Percentiles rank a stretch among this genome's conserved stretches.
phyloP scores from a whole-genome alignment of 345 rosid genomes.

The Aquilaria yunnanensis region DNA sequence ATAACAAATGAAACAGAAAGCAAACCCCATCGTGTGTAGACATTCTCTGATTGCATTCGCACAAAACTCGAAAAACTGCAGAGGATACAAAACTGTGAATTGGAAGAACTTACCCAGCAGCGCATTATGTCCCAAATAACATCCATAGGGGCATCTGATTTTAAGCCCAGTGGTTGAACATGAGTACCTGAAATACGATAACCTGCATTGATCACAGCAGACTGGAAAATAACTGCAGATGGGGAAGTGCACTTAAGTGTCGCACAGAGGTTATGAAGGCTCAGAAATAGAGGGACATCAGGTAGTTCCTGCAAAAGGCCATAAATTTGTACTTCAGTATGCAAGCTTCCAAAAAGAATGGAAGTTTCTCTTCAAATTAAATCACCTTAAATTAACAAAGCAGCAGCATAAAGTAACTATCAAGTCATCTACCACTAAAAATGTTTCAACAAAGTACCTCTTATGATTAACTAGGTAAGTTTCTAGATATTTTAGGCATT shows the following conservation, averaged over 20 bases:
- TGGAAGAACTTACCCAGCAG: constrained; percentile 75
- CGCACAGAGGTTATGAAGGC: constrained; percentile 91
- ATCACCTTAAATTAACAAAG: neutral
- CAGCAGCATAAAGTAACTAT: neutral
- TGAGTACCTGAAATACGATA: constrained; percentile 92
- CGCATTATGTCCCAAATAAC: constrained; percentile 99
- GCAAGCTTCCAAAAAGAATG: neutral
- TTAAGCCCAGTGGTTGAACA: constrained; percentile 83
- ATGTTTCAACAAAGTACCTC: too few species aligned
- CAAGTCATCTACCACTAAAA: too few species aligned
- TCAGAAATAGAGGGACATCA: constrained; percentile 88
- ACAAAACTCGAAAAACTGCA: neutral
- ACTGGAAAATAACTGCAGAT: constrained; percentile 84
- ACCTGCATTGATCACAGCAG: constrained; percentile 95
- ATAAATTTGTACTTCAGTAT: neutral
- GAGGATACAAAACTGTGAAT: neutral
- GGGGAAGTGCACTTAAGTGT: constrained; percentile 98
- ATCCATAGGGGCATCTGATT: constrained; percentile 99
- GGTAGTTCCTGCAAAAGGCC: constrained; percentile 68
- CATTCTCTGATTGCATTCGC: neutral
- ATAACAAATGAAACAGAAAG: neutral
- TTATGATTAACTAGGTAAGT: too few species aligned
- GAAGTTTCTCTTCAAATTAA: neutral
- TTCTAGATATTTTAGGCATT: too few species aligned
- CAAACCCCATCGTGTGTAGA: neutral